Evolutionary conservation across 83 land plant genomes (phyloP).

Genomic region (Picea abies): DNA sequence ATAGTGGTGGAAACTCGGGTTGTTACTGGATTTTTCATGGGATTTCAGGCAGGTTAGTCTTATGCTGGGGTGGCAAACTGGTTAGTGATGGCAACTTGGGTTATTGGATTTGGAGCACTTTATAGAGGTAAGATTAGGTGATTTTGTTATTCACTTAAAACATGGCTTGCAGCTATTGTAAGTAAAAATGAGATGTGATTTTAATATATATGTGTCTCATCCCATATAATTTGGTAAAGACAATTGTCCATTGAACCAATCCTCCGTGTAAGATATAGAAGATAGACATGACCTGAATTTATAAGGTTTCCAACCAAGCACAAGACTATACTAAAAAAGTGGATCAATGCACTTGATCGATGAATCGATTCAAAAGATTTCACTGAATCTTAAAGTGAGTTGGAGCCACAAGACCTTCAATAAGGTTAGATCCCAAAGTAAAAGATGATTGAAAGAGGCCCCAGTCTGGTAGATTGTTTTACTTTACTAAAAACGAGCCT

Average conservation of each 20-base stretch:
- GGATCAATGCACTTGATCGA: neutral
- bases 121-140: neutral
- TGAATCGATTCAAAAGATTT: neutral
- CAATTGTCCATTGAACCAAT: neutral
- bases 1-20: neutral
- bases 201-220: neutral
- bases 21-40: neutral
- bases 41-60: neutral
- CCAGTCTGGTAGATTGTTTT: neutral
- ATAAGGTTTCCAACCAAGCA: neutral
- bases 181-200: neutral
- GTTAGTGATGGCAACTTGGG: neutral
- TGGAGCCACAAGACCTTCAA: neutral
- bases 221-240: neutral
- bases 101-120: neutral
- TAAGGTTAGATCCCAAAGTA: neutral
- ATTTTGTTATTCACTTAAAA: no score
- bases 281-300: neutral
- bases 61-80: neutral
- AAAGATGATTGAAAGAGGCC: neutral
- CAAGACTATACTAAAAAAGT: neutral
- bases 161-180: no score
- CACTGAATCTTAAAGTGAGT: neutral
- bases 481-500: no score
- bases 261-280: conserved; percentile 1